Base-by-base conservation (phyloP, 257 asterid genomes). In the Ocimum tenuiflorum region DNA sequence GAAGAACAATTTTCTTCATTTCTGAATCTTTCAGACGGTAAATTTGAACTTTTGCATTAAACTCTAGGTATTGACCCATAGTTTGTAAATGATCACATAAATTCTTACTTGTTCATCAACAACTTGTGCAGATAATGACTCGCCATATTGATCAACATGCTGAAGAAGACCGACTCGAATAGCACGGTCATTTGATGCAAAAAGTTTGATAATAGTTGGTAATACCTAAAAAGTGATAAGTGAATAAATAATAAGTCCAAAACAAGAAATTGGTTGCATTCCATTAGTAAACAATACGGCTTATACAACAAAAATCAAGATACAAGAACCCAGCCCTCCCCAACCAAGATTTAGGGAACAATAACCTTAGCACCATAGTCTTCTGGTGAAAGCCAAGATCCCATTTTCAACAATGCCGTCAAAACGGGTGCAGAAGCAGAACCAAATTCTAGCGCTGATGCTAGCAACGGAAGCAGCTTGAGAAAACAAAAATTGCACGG, bases 381-480 rank as follows among this genome's bases (percentile, higher is more conserved):
- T 68, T 94, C 96, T 39, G 84, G 52, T 51, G 96, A 79, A 77
- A 94, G 95, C 82, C 89, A 86, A 53, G 96, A 83, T 63, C 95
- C 96, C 90, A 94, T 67, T 79, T 94, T 94, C 81, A 94, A 73
- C 77, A 94, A 73, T 68, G 97, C 97, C 7, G 95, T 85, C 83
- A 94, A 79, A 69, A 97, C 99, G 65, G 95, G 96, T 29, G 99
- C 99, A 79, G 95, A 84, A 72, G 99, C 99, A 62, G 99, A 86
- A 69, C 99, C 97, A 77, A 86, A 94, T 83, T 90, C 99, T 63
- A 94, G 72, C 39, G 99, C 84, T 0, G 97, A 90, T 68, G 99
- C 99, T 56, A 94, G 80, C 77, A 88, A 76, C n/a, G 99, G 99
- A 81, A 94, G 95, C 72, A 94, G 80, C 99, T 94, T 82, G 51